phyloP scores from a whole-genome alignment of 225 moss, liverwort and hornwort species.

The Rhytidiadelphus loreus region DNA sequence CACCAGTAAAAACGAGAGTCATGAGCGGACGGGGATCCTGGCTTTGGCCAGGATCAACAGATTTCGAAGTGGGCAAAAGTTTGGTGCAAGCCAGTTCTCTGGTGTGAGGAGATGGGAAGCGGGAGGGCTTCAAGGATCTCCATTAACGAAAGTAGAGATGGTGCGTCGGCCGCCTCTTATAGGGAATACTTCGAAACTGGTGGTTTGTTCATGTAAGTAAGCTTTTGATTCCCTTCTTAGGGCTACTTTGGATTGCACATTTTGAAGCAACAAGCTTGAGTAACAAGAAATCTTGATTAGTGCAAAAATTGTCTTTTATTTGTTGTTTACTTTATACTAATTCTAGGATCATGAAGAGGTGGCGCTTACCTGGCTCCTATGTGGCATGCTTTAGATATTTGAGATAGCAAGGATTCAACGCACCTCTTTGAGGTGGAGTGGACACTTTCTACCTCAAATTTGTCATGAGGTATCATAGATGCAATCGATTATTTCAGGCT shows the following conservation, averaged over 20 bases:
- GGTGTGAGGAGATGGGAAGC: conserved; percentile 13
- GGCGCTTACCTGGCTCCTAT: neutral
- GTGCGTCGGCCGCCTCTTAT: neutral
- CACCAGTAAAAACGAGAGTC: neutral
- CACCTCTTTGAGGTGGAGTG: neutral
- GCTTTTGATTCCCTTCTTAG: neutral
- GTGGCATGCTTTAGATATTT: neutral
- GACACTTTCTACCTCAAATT: neutral
- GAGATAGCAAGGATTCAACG: neutral
- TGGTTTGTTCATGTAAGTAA: conserved; percentile 33
- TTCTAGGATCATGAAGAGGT: neutral
- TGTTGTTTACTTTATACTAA: neutral
- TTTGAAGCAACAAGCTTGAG: neutral
- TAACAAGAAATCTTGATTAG: neutral
- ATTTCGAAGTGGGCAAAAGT: neutral
- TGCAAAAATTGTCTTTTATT: neutral
- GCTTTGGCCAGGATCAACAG: neutral
- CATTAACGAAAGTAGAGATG: neutral
- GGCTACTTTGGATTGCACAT: neutral
- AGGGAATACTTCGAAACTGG: conserved; percentile 11
- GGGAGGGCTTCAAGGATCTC: conserved; percentile 8
- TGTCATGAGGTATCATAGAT: neutral
- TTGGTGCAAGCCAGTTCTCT: neutral
- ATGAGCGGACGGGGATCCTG: neutral
- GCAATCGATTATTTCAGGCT: neutral